phyloP scores from a whole-genome alignment of 495 filamentous ascomycete genomes.

The Lasiosphaeria ovina region DNA sequence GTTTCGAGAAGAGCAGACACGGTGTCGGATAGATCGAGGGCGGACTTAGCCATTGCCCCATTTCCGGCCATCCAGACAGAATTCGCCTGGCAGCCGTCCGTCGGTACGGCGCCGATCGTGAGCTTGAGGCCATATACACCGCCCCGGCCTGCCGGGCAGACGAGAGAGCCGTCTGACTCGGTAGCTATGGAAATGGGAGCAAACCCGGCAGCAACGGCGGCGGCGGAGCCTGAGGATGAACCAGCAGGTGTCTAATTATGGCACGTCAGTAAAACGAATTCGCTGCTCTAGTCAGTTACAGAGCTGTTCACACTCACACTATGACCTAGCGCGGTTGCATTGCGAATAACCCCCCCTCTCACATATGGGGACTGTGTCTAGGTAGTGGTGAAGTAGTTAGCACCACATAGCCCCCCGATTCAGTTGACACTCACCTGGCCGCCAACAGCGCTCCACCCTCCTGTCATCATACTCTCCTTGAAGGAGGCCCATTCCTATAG shows the following conservation, averaged over 20 bases:
- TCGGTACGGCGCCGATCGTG: not conserved
- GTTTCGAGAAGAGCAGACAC: not conserved
- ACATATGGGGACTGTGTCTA: no score
- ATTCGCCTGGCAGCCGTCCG: not conserved
- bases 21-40: not conserved
- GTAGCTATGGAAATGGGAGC: constrained; percentile 44
- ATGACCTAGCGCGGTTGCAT: no score
- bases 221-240: constrained; percentile 49
- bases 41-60: not conserved
- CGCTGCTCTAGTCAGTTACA: no score
- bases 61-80: not conserved
- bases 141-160: constrained; percentile 38
- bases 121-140: constrained; percentile 39
- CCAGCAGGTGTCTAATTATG: constrained; percentile 17
- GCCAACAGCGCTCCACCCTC: no score
- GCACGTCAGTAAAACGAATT: not conserved
- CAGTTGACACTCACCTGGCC: no score
- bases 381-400: no score
- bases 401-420: no score
- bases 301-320: not conserved
- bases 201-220: constrained; percentile 45
- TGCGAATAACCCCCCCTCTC: no score
- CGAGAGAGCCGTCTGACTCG: constrained; percentile 48
- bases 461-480: no score
- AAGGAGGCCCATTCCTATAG: not conserved